Evolutionary conservation across 2,329 filamentous ascomycete species (phyloP).

Genomic region (Hymenoscyphus fructigenus): DNA sequence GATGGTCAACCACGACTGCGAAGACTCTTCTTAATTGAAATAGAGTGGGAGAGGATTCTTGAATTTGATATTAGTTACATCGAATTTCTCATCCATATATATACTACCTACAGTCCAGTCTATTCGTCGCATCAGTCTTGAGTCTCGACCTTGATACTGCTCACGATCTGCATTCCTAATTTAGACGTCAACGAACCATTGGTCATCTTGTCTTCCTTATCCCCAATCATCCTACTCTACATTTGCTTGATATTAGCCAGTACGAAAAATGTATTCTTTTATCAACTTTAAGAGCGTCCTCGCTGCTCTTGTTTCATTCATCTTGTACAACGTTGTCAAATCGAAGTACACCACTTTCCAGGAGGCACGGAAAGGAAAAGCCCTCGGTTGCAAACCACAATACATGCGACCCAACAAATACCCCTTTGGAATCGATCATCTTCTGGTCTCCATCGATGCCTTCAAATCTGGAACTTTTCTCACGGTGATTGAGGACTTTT

Average conservation of each 20-base stretch:
- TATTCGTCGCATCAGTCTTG: no score
- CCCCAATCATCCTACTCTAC: background rate
- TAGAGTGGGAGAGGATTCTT: no score
- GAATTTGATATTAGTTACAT: no score
- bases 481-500: constrained; percentile 5
- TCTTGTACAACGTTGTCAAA: background rate
- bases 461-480: background rate
- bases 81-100: no score
- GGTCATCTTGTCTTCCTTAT: background rate
- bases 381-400: constrained; percentile 23
- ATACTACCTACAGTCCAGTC: no score
- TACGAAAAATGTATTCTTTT: background rate
- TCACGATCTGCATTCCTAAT: background rate
- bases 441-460: background rate
- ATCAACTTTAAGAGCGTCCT: background rate
- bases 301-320: background rate
- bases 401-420: constrained; percentile 22
- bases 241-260: background rate
- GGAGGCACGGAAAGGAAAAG: constrained; percentile 22
- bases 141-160: background rate
- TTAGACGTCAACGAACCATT: background rate
- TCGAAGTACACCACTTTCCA: background rate
- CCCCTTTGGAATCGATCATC: constrained; percentile 23
- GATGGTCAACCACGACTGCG: no score
- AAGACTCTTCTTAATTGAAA: no score